Base-by-base conservation (phyloP, 805 yeast species). In the Barnettozyma californica region DNA sequence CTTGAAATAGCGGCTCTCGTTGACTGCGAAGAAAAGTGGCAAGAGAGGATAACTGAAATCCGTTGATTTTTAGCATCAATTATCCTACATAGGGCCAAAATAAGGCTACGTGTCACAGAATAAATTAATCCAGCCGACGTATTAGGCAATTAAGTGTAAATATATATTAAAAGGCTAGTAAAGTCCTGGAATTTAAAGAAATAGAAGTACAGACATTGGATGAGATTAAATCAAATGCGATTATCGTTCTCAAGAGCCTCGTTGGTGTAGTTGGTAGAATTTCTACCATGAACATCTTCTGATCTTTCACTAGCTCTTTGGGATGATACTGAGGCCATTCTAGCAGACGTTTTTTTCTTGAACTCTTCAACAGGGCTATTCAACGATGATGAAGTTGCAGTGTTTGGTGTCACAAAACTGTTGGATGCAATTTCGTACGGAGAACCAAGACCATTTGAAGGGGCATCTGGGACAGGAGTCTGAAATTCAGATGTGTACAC, bases 361-460 rank as follows among this genome's bases (percentile, higher is more conserved):
- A 59, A 56, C 2, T 60, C 65, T 5, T 54, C 57, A 13, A 50
- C 41, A n/a, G 61, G 57, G 21, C 59, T 53, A 26, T 49, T 53
- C 45, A 19, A 27, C 6, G 47, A 34, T 6, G 58, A 44, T 1
- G 60, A 53, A 6, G 41, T 6, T 16, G 44, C 53, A 1, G 68
- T 58, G 52, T 71, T 74, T 1, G 86, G 84, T 0, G 87, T 75
- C 18, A 31, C 34, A 44, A 76, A 60, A 27, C 78, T 58, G 1
- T 87, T 87, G 0, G 86, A 77, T 0, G 87, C 85, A 50, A 83
- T 64, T 41, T 83, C 68, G 55, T 81, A 84, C 2, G 90, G 89
- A 7, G 89, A 82, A 0, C 83, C 75, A 61, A 84, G 77, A 0
- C 88, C 88, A 34, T 57, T 47, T 34, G 67, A 58, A 6, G 61